These are phyloP conservation scores for Colletotrichum lini DNA, from an alignment of 2,329 filamentous ascomycete species.

Conservation along the genomic window DNA sequence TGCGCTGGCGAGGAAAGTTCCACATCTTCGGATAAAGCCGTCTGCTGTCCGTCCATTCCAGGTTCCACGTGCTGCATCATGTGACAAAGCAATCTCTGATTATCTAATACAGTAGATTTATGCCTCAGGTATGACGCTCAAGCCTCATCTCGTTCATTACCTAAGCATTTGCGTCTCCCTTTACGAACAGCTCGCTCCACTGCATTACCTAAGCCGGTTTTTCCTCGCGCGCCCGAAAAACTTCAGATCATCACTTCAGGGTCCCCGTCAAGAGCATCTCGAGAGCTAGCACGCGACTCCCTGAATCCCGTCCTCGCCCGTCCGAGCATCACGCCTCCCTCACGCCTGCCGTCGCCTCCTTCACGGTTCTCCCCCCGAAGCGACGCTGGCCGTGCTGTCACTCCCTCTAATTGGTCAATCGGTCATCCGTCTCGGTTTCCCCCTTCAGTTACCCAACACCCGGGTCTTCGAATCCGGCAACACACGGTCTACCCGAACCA, in stretches of 20 bases:
- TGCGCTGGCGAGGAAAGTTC: conserved; percentile 6
- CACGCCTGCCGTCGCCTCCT: conserved; percentile 5
- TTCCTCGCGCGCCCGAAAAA: conserved; percentile 33
- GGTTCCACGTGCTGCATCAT: background rate
- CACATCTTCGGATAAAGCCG: conserved; percentile 27
- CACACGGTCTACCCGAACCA: background rate
- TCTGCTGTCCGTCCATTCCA: background rate
- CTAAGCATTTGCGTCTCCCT: conserved; percentile 10
- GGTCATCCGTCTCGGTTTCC: background rate
- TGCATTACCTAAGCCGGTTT: conserved; percentile 36
- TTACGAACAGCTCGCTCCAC: conserved; percentile 33
- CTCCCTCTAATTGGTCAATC: conserved; percentile 10
- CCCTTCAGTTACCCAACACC: background rate
- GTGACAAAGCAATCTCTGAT: background rate
- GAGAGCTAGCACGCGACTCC: conserved; percentile 20
- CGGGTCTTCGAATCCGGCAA: background rate
- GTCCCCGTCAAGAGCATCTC: conserved; percentile 8
- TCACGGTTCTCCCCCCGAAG: conserved; percentile 5
- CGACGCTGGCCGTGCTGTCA: conserved; percentile 37
- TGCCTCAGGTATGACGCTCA: background rate
- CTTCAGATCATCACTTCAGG: conserved; percentile 34
- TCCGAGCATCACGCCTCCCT: conserved; percentile 14
- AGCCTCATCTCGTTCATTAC: background rate
- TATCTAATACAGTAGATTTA: background rate
- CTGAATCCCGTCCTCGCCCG: background rate